Base-by-base conservation (phyloP, 1,284 basidiomycete species). In the Puccinia horiana region DNA sequence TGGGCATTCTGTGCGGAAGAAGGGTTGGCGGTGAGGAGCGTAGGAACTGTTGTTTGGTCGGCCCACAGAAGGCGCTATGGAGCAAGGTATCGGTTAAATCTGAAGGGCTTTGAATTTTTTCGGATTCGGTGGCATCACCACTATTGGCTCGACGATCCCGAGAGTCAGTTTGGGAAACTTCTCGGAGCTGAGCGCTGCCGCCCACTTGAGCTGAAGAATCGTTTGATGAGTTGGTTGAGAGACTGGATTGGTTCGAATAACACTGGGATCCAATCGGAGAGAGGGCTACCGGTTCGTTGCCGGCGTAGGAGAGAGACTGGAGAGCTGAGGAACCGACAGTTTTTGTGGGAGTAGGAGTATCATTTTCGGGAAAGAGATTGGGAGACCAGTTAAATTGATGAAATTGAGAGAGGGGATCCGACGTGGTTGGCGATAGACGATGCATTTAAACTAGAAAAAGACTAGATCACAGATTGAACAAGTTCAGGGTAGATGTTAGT, bases 351-450 rank as follows among this genome's bases (percentile, higher is more conserved):
- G 56, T 23, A 6, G 75, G 75, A 63, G 75, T 47, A 32, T 76
- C 75, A 65, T 56, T 42, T 29, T 76, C 75, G 6, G 75, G 40
- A 42, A 65, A 47, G 40, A 76, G 54, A 40, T 47, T 76, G 23
- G 47, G 58, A 47, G 75, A 76, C 75, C 75, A 76, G 47, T 76
- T 76, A 29, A 76, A 76, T 32, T 76, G 75, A 12, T 76, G 75
- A 29, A 76, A 76, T 76, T 63, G 75, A 5, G 75, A 63, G 61
- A 76, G 58, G 29, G 75, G 61, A 49, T 76, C 75, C 61, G 75
- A 44, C 26, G 58, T n/a, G 35, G 61, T 49, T 40, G 56, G 11
- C 9, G 75, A 76, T 65, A 76, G 40, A 49, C 35, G 56, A 26
- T 37, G 54, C 75, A 76, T 76, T 76, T 47, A 42, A 23, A 63